Percentiles rank a stretch among this genome's conserved stretches.
phyloP scores from a whole-genome alignment of 2,329 filamentous ascomycete genomes.

The Exophiala phaeomuriformis region DNA sequence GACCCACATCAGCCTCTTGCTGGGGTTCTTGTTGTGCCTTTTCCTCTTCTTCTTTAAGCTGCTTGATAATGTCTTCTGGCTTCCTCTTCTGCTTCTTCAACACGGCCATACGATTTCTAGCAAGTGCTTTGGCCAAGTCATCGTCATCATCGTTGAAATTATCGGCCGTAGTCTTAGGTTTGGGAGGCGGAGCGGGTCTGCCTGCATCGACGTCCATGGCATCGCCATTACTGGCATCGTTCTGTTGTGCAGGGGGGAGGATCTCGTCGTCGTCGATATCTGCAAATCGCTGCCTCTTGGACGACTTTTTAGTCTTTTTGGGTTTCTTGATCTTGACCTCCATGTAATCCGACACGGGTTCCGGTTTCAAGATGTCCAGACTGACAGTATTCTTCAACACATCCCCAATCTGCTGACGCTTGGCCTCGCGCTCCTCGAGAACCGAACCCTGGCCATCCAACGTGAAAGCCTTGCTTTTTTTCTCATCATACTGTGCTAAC shows the following conservation, averaged over 20 bases:
- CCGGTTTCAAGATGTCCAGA: constrained; percentile 63
- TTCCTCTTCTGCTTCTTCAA: constrained; percentile 90
- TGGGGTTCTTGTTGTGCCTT: constrained; percentile 41
- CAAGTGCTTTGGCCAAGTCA: constrained; percentile 77
- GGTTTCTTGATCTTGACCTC: constrained; percentile 92
- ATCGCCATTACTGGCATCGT: constrained; percentile 37
- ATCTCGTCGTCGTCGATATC: constrained; percentile 52
- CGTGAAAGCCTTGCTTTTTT: constrained; percentile 81
- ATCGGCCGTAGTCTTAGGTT: constrained; percentile 57
- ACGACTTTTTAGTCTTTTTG: constrained; percentile 76
- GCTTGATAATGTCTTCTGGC: constrained; percentile 78
- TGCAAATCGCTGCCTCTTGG: constrained; percentile 61
- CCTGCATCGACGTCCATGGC: constrained; percentile 67
- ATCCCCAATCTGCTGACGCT: constrained; percentile 47
- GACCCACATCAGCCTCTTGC: constrained; percentile 52
- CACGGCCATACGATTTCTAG: constrained; percentile 71
- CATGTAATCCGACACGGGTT: constrained; percentile 76
- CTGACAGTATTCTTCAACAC: constrained; percentile 64
- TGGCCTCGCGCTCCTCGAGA: constrained; percentile 55
- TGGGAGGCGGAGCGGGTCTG: constrained; percentile 38
- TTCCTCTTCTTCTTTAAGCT: constrained; percentile 61
- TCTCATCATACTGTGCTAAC: constrained; percentile 89
- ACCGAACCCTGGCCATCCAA: constrained; percentile 69
- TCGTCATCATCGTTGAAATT: constrained; percentile 88
- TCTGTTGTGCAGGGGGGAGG: constrained; percentile 33